Conservation (phyloP, 2,329 filamentous ascomycete genomes). For the Alternaria brassicicola region DNA sequence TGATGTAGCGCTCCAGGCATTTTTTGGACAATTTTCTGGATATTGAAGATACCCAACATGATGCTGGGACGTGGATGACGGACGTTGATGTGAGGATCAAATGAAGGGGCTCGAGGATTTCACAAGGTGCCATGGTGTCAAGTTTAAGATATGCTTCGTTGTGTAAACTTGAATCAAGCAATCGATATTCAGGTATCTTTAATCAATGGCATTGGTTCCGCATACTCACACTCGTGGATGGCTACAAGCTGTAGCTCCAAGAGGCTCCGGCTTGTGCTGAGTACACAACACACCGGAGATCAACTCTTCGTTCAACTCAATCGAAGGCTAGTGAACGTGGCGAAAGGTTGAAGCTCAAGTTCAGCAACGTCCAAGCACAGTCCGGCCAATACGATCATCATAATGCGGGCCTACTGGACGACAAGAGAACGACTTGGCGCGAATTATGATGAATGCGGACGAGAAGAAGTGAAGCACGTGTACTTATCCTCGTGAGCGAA, state of each 20-base stretch:
- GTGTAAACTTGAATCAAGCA: background rate
- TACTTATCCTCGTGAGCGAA: slow-evolving; percentile 7
- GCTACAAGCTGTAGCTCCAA: background rate
- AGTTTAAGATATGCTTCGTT: background rate
- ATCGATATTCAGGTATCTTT: background rate
- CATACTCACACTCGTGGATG: background rate
- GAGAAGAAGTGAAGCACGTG: background rate
- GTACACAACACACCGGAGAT: background rate
- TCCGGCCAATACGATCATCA: background rate
- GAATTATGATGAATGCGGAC: background rate
- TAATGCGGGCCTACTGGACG: background rate
- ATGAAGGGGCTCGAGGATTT: background rate
- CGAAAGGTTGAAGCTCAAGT: background rate
- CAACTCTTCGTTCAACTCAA: background rate
- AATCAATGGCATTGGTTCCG: background rate
- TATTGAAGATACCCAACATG: no score
- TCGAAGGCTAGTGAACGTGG: background rate
- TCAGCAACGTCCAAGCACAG: background rate
- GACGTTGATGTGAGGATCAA: background rate
- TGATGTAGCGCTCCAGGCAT: no score
- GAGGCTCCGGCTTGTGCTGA: background rate
- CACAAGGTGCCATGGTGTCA: background rate
- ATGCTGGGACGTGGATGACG: no score
- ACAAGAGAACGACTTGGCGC: background rate
- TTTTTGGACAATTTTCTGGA: no score